Percentiles rank a stretch among this genome's conserved stretches.
Evolutionary conservation across 163 green algal genomes (phyloP).

Genomic region (Scenedesmus sp.): DNA sequence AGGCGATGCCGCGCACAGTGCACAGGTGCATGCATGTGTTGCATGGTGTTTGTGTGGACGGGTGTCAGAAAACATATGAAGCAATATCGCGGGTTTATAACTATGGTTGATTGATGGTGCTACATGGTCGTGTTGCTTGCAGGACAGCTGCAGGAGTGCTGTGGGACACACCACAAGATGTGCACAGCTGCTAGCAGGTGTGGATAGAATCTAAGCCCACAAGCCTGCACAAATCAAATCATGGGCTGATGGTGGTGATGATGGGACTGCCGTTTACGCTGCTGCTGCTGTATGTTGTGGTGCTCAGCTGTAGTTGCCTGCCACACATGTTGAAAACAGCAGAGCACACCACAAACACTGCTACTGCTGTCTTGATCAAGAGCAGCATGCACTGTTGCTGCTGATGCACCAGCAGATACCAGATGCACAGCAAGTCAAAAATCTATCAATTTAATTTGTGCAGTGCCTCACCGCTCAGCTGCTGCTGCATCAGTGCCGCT

Average conservation of each 20-base stretch:
- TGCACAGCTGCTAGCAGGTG: neutral
- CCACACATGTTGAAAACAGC: too few relatives aligned
- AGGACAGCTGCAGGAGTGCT: too few relatives aligned
- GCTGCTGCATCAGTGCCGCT: slow-evolving; percentile 43
- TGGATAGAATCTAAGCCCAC: too few relatives aligned
- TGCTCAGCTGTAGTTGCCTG: too few relatives aligned
- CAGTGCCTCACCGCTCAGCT: slow-evolving; percentile 33
- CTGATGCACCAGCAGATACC: neutral
- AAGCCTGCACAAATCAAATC: neutral
- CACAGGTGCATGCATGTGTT: neutral
- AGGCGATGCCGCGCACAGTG: neutral
- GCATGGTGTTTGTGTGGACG: too few relatives aligned
- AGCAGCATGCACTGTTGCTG: neutral
- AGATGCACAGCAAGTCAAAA: neutral
- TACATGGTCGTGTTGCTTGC: too few relatives aligned
- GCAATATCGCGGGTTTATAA: too few relatives aligned
- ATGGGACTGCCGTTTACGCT: neutral
- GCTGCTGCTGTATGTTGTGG: too few relatives aligned
- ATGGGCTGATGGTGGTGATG: neutral
- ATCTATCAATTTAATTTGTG: neutral
- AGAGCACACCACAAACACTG: neutral
- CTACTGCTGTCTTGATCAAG: neutral
- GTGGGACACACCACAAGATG: too few relatives aligned
- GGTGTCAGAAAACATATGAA: too few relatives aligned
- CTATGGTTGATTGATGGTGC: too few relatives aligned